Evolutionary conservation across 192 early-diverging fungal genomes (phyloP), one percentile per base, ranked within the genome.

Genomic region (Gonapodya prolifera): DNA sequence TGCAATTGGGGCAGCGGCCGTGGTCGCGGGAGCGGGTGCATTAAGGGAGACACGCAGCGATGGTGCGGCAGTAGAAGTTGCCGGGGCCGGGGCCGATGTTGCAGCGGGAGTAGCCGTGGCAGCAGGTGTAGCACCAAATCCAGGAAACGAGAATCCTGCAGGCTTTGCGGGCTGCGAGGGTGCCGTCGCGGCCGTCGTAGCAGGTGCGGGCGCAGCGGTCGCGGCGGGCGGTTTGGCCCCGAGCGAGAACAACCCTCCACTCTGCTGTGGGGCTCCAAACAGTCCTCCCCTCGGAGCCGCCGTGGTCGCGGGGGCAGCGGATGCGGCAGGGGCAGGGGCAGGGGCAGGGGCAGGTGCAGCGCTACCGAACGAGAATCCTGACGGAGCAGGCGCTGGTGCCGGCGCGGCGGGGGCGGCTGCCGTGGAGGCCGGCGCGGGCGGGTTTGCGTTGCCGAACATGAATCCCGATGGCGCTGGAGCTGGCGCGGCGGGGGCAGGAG

Each of bases 1-100:
- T 32, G 71, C 80, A 76, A 85, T 79, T 28, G 83, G 75, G 8
- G 87, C 70, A 69, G 88, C 79, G 1, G 33, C 70, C 34, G 80
- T 45, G 31, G 81, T 70, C 70, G 80, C 79, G n/a, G 78, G 69
- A 23, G 83, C 78, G 2, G 82, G 75, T 34, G 84, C 76, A 70
- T 73, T 2, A 73, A 73, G 2, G 71, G 71, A 13, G 71, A 73
- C 28, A 2, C 18, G 77, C 73, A 23, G 69, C 71, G 69, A n/a
- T 76, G 0, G 8, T 61, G 45, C 45, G 8, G 45, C 23, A 16
- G 45, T 61, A 8, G 45, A 61, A 16, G 8, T 8, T 16, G 45
- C 45, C 8, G 45, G 45, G 45, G 45, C 45, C 23, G 45, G 45
- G 23, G 45, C 23, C 23, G 77, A 74, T 2, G 77, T 75, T 30